phyloP scores from a whole-genome alignment of 2,329 filamentous ascomycete genomes.

The Xylariaceae sp. region DNA sequence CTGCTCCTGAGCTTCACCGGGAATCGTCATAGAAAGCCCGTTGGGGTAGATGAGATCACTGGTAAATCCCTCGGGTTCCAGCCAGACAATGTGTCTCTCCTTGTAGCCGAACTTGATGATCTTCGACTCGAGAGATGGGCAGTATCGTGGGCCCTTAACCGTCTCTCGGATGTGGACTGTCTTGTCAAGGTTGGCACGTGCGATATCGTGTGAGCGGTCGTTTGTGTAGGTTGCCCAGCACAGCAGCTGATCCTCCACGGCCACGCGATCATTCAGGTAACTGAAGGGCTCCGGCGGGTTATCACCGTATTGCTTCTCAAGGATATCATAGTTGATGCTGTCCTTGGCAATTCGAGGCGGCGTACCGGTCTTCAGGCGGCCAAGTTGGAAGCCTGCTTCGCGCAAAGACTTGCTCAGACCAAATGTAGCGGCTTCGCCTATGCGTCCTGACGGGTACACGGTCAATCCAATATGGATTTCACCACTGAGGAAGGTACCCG shows the following conservation, averaged over 20 bases:
- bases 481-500: constrained; percentile 88
- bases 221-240: constrained; percentile 90
- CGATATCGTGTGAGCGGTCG: constrained; percentile 70
- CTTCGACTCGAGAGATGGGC: constrained; percentile 91
- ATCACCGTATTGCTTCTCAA: constrained; percentile 75
- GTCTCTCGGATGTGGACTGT: constrained; percentile 95
- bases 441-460: constrained; percentile 77
- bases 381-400: constrained; percentile 83
- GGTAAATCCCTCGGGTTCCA: constrained; percentile 92
- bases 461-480: constrained; percentile 95
- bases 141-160: constrained; percentile 90
- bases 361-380: constrained; percentile 90
- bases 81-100: constrained; percentile 82
- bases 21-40: constrained; percentile 94
- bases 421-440: constrained; percentile 90
- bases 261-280: constrained; percentile 73
- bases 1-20: constrained; percentile 76
- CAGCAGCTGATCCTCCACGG: constrained; percentile 74
- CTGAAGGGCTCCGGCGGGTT: constrained; percentile 86
- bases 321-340: constrained; percentile 69
- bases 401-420: constrained; percentile 85
- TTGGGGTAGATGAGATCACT: constrained; percentile 92
- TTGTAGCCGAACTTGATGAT: constrained; percentile 82
- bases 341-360: constrained; percentile 78
- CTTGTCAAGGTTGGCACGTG: constrained; percentile 86